Percentiles rank a stretch among this genome's conserved stretches.
These are phyloP conservation scores for Eucalyptus shirleyi DNA, from an alignment of 345 rosid genomes.

Conservation along the genomic window DNA sequence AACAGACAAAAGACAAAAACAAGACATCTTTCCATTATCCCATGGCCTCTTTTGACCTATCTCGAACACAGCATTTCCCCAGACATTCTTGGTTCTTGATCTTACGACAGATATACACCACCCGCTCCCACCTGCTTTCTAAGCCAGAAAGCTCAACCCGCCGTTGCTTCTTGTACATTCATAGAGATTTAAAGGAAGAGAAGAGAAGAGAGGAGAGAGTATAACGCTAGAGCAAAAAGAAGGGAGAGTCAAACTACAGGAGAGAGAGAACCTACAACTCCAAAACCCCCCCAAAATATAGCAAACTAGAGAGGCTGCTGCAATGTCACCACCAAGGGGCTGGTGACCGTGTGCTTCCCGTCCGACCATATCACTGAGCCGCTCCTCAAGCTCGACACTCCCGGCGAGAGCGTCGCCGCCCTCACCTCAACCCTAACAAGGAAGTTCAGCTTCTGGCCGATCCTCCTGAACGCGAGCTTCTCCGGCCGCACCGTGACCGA, in stretches of 20 bases:
- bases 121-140: background rate
- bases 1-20: background rate
- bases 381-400: constrained; percentile 38
- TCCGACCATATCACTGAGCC: constrained; percentile 83
- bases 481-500: constrained; percentile 50
- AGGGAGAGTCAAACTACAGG: background rate
- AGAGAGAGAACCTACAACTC: background rate
- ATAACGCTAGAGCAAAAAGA: background rate
- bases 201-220: background rate
- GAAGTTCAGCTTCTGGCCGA: constrained; percentile 68
- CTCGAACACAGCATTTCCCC: background rate
- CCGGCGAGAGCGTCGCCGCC: constrained; percentile 39
- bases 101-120: background rate
- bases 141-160: background rate
- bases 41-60: background rate
- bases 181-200: background rate
- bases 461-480: constrained; percentile 42
- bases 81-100: background rate
- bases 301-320: constrained; percentile 70
- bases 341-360: constrained; percentile 65
- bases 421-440: constrained; percentile 38
- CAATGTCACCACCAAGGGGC: constrained; percentile 80
- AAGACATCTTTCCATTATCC: background rate
- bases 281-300: background rate
- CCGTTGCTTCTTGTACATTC: background rate